Percentiles rank a stretch among this genome's conserved stretches.
phyloP scores from a whole-genome alignment of 148 eudicot genomes.

The Chenopodium formosanum region DNA sequence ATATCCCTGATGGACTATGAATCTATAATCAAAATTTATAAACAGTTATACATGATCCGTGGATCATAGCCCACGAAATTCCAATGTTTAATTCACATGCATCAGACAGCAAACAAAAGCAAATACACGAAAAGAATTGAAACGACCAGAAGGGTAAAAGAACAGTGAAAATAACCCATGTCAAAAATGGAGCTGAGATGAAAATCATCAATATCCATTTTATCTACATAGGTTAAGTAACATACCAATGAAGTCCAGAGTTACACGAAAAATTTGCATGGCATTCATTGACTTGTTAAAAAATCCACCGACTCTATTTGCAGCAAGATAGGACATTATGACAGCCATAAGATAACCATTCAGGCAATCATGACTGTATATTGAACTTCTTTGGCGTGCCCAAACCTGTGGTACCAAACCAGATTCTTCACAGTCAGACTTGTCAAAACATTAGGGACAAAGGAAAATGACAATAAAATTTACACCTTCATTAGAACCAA shows the following conservation, averaged over 20 bases:
- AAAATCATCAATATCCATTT: background rate
- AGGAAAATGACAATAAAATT: background rate
- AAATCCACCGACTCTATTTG: slow-evolving; percentile 50
- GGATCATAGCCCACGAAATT: background rate
- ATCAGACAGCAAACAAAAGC: background rate
- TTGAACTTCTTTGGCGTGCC: slow-evolving; percentile 87
- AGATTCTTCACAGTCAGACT: slow-evolving; percentile 7
- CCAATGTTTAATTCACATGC: background rate
- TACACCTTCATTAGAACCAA: slow-evolving; percentile 78
- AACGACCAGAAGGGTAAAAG: background rate
- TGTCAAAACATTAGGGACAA: slow-evolving; percentile 3
- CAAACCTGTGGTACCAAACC: slow-evolving; percentile 60
- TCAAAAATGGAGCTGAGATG: background rate
- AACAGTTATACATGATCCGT: background rate
- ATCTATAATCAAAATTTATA: background rate
- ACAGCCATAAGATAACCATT: slow-evolving; percentile 69
- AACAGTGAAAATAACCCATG: background rate
- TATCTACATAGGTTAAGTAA: background rate
- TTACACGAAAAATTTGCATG: slow-evolving; percentile 80
- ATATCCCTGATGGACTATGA: background rate
- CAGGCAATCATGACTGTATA: slow-evolving; percentile 72
- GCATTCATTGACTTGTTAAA: slow-evolving; percentile 71
- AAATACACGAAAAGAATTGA: background rate
- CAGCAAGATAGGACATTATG: slow-evolving; percentile 68
- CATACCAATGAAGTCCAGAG: slow-evolving; percentile 84